phyloP scores from a whole-genome alignment of 208 protist species.

The Vickermania ingenoplastis region DNA sequence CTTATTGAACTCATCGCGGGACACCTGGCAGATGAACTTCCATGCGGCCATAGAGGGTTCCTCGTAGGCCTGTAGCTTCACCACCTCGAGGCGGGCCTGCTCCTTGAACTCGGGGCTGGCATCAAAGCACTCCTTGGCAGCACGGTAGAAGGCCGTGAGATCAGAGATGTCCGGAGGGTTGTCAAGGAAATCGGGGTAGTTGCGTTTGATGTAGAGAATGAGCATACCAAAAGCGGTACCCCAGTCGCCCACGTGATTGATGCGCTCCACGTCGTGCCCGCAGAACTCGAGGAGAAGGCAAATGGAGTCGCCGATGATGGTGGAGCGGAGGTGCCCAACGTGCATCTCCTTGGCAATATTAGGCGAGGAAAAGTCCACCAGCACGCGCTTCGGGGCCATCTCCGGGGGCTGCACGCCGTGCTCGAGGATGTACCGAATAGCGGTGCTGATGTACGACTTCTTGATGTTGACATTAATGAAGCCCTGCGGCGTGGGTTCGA shows the following conservation, averaged over 20 bases:
- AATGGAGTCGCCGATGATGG: conserved; percentile 97
- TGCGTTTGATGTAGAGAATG: conserved; percentile 93
- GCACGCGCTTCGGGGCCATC: conserved; percentile 54
- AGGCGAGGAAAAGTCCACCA: conserved; percentile 97
- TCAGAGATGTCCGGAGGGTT: conserved; percentile 89
- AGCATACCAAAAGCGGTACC: conserved; percentile 98
- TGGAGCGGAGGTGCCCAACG: conserved; percentile 97
- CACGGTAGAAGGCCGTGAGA: conserved; percentile 93
- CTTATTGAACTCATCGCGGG: conserved; percentile 87
- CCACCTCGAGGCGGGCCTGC: conserved; percentile 82
- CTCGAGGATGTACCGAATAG: conserved; percentile 38
- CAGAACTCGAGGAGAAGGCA: conserved; percentile 92
- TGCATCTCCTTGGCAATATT: conserved; percentile 99
- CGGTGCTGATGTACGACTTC: conserved; percentile 43
- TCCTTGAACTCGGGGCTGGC: conserved; percentile 91
- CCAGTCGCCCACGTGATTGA: conserved; percentile 99
- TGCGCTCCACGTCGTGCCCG: conserved; percentile 88
- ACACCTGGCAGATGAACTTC: conserved; percentile 92
- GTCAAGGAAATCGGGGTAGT: conserved; percentile 84
- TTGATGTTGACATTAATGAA: conserved; percentile 91
- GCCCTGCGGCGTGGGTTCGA: conserved; percentile 82
- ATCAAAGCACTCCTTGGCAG: conserved; percentile 92
- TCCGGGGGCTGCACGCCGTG: conserved; percentile 61
- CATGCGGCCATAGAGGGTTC: conserved; percentile 73
- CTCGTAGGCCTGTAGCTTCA: conserved; percentile 83